Evolutionary conservation across 352 stramenopile genomes (phyloP).

Genomic region (Phytopythium sindhum): DNA sequence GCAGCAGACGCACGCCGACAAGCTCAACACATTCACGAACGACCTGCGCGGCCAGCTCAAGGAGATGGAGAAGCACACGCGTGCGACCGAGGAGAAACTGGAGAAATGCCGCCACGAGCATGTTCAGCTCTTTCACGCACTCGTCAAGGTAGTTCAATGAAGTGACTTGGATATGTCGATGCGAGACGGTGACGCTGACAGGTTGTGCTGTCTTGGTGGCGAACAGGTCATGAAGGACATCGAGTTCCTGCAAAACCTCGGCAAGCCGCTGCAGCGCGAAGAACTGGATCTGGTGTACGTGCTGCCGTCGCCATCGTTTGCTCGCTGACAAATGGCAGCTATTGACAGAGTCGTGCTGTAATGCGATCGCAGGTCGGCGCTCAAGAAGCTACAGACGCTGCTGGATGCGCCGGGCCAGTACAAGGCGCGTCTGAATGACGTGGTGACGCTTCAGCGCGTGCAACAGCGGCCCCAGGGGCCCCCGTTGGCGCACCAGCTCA

Average conservation of each 20-base stretch:
- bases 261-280: conserved; percentile 77
- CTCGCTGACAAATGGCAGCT: neutral
- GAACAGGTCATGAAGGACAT: conserved; percentile 82
- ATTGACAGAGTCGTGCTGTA: neutral
- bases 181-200: neutral
- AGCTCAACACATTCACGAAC: conserved; percentile 80
- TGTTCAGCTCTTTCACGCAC: conserved; percentile 76
- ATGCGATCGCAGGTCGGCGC: conserved; percentile 40
- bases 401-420: conserved; percentile 82
- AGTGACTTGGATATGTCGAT: neutral
- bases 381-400: conserved; percentile 83
- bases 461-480: conserved; percentile 42
- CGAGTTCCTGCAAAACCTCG: conserved; percentile 81
- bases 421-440: conserved; percentile 83
- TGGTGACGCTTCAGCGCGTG: conserved; percentile 65
- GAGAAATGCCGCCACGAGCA: conserved; percentile 84
- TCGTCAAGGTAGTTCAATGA: conserved; percentile 52
- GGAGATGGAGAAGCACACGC: conserved; percentile 81
- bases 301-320: neutral
- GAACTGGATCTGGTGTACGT: conserved; percentile 80
- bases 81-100: conserved; percentile 79
- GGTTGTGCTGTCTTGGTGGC: neutral
- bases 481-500: conserved; percentile 48
- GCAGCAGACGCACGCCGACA: conserved; percentile 75
- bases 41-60: conserved; percentile 69